Conservation (phyloP, 179 eudicot genomes). For the Corrigiola litoralis region DNA sequence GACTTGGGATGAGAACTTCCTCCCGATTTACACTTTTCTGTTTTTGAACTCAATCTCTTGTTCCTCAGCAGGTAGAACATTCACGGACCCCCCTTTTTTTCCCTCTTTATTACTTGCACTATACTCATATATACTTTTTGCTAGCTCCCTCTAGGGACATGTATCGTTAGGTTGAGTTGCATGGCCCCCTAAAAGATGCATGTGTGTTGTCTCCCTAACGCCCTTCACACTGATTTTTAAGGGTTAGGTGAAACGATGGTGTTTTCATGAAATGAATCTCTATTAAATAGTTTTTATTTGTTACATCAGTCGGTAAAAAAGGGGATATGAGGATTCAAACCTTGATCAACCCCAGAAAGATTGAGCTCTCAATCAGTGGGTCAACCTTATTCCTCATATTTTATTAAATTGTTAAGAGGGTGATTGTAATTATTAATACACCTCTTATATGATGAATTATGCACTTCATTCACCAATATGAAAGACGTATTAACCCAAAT, state of each 20-base stretch:
- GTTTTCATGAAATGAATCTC: not conserved
- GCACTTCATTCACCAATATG: too few relatives aligned
- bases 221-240: not conserved
- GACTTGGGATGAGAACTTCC: not conserved
- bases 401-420: too few relatives aligned
- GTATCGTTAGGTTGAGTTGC: not conserved
- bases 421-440: too few relatives aligned
- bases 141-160: not conserved
- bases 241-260: not conserved
- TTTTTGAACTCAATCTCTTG: slow-evolving; percentile 1
- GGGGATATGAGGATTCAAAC: too few relatives aligned
- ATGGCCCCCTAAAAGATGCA: not conserved
- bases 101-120: slow-evolving; percentile 5
- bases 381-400: too few relatives aligned
- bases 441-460: too few relatives aligned
- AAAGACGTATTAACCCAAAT: too few relatives aligned
- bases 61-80: not conserved
- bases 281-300: not conserved
- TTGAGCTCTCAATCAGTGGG: too few relatives aligned
- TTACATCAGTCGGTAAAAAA: too few relatives aligned
- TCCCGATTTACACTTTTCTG: not conserved
- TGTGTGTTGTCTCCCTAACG: slow-evolving; percentile 3
- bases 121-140: slow-evolving; percentile 14
- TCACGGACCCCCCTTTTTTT: not conserved
- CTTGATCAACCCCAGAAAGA: too few relatives aligned